These are phyloP conservation scores for Hypoxylon sp. DNA, from an alignment of 2,329 filamentous ascomycete genomes.

Conservation along the genomic window DNA sequence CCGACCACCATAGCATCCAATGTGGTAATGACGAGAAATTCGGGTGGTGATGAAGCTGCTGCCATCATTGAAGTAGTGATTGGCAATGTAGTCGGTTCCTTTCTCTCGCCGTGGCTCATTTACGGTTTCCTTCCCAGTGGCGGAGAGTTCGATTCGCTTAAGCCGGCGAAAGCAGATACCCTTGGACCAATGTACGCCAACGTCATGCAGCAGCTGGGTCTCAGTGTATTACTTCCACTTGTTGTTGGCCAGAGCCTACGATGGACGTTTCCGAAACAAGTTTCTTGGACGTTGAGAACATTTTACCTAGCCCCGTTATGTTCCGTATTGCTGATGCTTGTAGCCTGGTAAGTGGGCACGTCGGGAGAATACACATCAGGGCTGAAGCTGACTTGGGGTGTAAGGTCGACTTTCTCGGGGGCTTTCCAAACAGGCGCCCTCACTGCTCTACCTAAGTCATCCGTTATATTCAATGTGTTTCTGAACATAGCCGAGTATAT, in stretches of 20 bases:
- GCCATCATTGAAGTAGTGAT: conserved; percentile 77
- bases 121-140: conserved; percentile 69
- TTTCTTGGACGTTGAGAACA: conserved; percentile 65
- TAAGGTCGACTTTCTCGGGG: conserved; percentile 76
- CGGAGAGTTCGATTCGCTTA: conserved; percentile 68
- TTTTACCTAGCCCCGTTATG: conserved; percentile 66
- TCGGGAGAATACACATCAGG: not conserved
- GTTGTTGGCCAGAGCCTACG: conserved; percentile 72
- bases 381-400: conserved; percentile 45
- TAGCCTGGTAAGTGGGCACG: conserved; percentile 60
- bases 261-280: conserved; percentile 63
- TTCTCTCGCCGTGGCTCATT: conserved; percentile 74
- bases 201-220: conserved; percentile 76
- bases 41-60: conserved; percentile 75
- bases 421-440: conserved; percentile 75
- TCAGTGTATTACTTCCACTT: conserved; percentile 76
- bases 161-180: conserved; percentile 64
- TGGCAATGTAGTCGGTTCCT: conserved; percentile 77
- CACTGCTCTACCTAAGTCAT: conserved; percentile 67
- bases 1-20: conserved; percentile 81
- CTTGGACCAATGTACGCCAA: conserved; percentile 73
- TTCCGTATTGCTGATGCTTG: conserved; percentile 61
- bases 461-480: conserved; percentile 75
- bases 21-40: conserved; percentile 78
- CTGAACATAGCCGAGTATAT: conserved; percentile 74